These are phyloP conservation scores for Aspergillus aculeatinus DNA, from an alignment of 2,329 filamentous ascomycete genomes.

Conservation along the genomic window DNA sequence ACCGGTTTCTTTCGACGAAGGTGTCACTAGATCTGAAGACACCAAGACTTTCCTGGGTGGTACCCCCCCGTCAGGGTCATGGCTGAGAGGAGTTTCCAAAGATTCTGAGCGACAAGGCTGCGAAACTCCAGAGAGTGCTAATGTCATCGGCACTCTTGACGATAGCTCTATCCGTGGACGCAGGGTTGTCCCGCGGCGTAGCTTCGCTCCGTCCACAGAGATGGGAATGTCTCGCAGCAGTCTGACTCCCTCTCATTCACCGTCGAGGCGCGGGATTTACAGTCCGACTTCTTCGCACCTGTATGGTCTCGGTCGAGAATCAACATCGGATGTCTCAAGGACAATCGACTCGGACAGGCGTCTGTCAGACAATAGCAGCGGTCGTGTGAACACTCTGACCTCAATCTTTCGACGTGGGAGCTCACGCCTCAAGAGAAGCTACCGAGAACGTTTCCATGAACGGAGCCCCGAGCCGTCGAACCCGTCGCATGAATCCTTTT, in stretches of 20 bases:
- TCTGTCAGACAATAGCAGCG: slow-evolving; percentile 55
- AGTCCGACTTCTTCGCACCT: slow-evolving; percentile 56
- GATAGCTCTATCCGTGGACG: slow-evolving; percentile 34
- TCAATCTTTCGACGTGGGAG: slow-evolving; percentile 72
- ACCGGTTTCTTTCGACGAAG: slow-evolving; percentile 10
- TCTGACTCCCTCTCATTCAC: slow-evolving; percentile 42
- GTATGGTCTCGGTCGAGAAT: slow-evolving; percentile 50
- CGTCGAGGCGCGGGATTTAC: slow-evolving; percentile 46
- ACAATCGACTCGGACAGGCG: slow-evolving; percentile 55
- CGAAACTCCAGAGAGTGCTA: slow-evolving; percentile 32
- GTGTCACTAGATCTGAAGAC: slow-evolving; percentile 6
- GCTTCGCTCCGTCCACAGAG: slow-evolving; percentile 37
- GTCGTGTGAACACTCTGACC: slow-evolving; percentile 57
- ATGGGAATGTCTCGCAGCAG: slow-evolving; percentile 35
- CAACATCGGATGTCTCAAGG: slow-evolving; percentile 54
- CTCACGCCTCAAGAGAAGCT: slow-evolving; percentile 56
- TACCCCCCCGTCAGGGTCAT: slow-evolving; percentile 26
- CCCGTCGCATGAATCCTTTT: slow-evolving; percentile 84
- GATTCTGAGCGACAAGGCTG: slow-evolving; percentile 22
- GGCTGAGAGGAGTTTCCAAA: slow-evolving; percentile 36
- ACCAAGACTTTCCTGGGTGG: slow-evolving; percentile 11
- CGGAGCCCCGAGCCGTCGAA: slow-evolving; percentile 82
- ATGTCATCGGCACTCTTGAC: slow-evolving; percentile 35
- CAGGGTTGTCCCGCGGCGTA: slow-evolving; percentile 28
- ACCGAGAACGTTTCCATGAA: slow-evolving; percentile 48